A percentile compares a stretch with the other conserved stretches of the same genome.
Evolutionary conservation across 768 basidiomycete genomes (phyloP).

Genomic region (Leccinum fibrillosum): DNA sequence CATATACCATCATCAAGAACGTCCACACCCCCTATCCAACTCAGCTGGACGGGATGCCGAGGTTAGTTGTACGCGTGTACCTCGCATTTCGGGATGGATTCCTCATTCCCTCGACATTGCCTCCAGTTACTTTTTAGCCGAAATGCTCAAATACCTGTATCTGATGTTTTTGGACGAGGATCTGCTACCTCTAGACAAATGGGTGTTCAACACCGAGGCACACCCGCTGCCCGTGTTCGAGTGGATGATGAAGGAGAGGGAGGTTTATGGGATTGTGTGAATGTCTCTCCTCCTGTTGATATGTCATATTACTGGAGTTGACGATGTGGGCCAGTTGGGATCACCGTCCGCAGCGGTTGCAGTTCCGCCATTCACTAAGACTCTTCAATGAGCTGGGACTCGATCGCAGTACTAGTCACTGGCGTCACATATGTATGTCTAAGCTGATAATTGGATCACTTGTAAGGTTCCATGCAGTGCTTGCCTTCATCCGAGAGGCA

Average conservation of each 20-base stretch:
- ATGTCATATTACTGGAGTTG: too few species aligned
- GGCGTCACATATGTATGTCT: too few species aligned
- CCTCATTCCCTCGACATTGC: background rate
- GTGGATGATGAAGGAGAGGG: slow-evolving; percentile 56
- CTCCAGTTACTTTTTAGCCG: slow-evolving; percentile 50
- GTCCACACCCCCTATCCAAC: slow-evolving; percentile 41
- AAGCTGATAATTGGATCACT: too few species aligned
- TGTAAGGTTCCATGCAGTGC: too few species aligned
- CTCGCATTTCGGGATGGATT: slow-evolving; percentile 1
- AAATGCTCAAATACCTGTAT: slow-evolving; percentile 71
- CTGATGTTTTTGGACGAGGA: slow-evolving; percentile 66
- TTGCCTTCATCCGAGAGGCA: too few species aligned
- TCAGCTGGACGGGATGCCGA: slow-evolving; percentile 62
- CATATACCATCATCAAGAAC: slow-evolving; percentile 52
- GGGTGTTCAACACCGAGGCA: slow-evolving; percentile 68
- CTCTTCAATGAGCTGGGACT: too few species aligned
- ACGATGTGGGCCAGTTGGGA: too few species aligned
- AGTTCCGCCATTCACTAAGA: too few species aligned
- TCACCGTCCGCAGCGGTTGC: too few species aligned
- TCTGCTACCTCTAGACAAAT: slow-evolving; percentile 48
- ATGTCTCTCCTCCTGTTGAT: background rate
- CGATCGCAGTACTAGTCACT: too few species aligned
- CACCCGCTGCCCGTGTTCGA: slow-evolving; percentile 75
- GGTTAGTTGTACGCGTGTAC: slow-evolving; percentile 38
- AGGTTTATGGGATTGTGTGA: slow-evolving; percentile 33